Conservation (phyloP, 257 asterid species). For the Capsicum pubescens region DNA sequence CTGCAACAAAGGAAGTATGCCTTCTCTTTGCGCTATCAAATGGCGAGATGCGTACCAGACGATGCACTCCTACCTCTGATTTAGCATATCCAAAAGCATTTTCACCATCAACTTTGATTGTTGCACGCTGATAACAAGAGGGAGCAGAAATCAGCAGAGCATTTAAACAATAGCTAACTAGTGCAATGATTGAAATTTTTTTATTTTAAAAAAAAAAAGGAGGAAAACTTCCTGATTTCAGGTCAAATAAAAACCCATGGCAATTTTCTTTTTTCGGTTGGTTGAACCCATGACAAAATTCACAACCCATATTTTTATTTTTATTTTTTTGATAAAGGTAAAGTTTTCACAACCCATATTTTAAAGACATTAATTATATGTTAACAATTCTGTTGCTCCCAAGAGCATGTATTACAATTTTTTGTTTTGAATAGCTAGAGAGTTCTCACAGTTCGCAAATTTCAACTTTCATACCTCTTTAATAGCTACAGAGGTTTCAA, state of each 20-base stretch:
- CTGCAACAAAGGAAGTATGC: constrained; percentile 95
- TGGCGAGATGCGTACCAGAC: constrained; percentile 91
- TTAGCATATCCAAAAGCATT: constrained; percentile 91
- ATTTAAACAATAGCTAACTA: neutral
- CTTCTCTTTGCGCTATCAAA: constrained; percentile 89
- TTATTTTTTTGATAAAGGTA: no score
- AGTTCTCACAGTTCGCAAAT: neutral
- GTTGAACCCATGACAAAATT: neutral
- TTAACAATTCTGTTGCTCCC: neutral
- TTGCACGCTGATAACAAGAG: constrained; percentile 69
- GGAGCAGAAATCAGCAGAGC: neutral
- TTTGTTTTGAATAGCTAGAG: neutral
- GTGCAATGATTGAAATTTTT: neutral
- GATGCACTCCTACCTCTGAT: constrained; percentile 98
- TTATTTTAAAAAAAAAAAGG: no score
- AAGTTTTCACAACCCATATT: no score
- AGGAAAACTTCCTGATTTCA: neutral
- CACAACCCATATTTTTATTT: no score
- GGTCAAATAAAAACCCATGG: neutral
- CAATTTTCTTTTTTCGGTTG: neutral
- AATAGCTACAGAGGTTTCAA: constrained; percentile 4
- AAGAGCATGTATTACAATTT: neutral
- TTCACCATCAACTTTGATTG: constrained; percentile 86
- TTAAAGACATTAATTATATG: neutral
- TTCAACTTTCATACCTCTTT: neutral